Evolutionary conservation across 352 stramenopile genomes (phyloP).

Genomic region (Phytophthora pseudosyringae): DNA sequence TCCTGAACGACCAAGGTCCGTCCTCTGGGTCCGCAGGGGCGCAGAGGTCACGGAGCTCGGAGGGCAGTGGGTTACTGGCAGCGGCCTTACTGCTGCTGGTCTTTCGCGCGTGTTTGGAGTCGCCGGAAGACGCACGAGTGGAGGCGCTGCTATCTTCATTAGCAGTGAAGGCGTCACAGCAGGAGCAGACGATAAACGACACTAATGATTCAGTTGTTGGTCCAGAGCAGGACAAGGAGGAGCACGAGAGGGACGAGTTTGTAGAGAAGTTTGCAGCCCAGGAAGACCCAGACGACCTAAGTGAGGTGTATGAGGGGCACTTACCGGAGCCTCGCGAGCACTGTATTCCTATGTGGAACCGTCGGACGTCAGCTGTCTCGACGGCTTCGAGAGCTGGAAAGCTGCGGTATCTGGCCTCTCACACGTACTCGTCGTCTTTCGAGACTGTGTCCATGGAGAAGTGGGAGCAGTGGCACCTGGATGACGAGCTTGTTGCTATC

Average conservation of each 20-base stretch:
- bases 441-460: slow-evolving; percentile 48
- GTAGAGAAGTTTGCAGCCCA: slow-evolving; percentile 52
- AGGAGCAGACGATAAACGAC: not conserved
- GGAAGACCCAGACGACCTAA: slow-evolving; percentile 69
- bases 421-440: slow-evolving; percentile 63
- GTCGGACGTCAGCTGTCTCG: not conserved
- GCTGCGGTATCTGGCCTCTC: slow-evolving; percentile 42
- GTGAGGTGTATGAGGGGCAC: slow-evolving; percentile 63
- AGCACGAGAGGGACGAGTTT: slow-evolving; percentile 17
- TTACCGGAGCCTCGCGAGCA: slow-evolving; percentile 13
- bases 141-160: slow-evolving; percentile 38
- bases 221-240: not conserved
- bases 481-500: slow-evolving; percentile 44
- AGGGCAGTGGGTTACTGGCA: slow-evolving; percentile 50
- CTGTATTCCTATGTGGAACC: slow-evolving; percentile 6
- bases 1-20: slow-evolving; percentile 44
- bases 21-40: slow-evolving; percentile 1
- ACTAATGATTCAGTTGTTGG: not conserved
- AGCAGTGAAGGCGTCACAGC: not conserved
- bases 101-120: slow-evolving; percentile 38
- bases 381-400: slow-evolving; percentile 26
- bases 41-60: slow-evolving; percentile 30
- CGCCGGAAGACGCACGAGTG: slow-evolving; percentile 24
- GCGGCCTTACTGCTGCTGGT: slow-evolving; percentile 53
- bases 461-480: slow-evolving; percentile 55